phyloP scores from a whole-genome alignment of 176 grass and related monocot species.

The Avena insularis region DNA sequence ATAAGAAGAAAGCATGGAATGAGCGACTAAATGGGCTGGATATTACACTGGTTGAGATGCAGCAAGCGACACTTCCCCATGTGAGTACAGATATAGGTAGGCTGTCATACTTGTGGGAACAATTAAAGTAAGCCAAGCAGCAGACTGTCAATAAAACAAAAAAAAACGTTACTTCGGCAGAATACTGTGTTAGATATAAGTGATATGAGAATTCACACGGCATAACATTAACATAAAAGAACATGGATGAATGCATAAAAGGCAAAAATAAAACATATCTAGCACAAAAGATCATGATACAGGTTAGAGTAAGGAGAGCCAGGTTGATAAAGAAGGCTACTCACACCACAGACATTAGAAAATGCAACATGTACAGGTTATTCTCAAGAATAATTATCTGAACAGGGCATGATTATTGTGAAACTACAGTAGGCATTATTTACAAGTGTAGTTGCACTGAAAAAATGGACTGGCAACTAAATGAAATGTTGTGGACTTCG shows the following conservation, averaged over 20 bases:
- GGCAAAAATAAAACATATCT: neutral
- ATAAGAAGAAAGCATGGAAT: constrained; percentile 27
- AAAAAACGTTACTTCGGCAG: neutral
- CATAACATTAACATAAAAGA: constrained; percentile 16
- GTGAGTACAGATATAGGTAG: constrained; percentile 93
- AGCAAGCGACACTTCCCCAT: constrained; percentile 92
- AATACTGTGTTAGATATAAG: constrained; percentile 29
- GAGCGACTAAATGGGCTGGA: constrained; percentile 45
- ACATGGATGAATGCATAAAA: constrained; percentile 16
- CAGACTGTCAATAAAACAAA: constrained; percentile 71
- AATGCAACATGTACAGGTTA: constrained; percentile 5
- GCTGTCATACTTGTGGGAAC: constrained; percentile 98
- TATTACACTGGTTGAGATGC: constrained; percentile 96
- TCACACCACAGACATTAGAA: neutral
- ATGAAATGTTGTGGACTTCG: neutral
- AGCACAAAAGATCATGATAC: neutral
- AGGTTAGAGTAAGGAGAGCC: neutral
- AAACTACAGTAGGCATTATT: constrained; percentile 13
- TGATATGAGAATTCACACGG: neutral
- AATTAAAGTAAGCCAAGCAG: constrained; percentile 89
- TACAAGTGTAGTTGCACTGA: neutral
- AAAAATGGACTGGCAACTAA: neutral
- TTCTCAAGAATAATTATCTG: constrained; percentile 14
- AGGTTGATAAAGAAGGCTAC: neutral
- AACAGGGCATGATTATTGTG: neutral